Conservation (phyloP, 176 grass and related monocot genomes). For the Oryza glumipatula region DNA sequence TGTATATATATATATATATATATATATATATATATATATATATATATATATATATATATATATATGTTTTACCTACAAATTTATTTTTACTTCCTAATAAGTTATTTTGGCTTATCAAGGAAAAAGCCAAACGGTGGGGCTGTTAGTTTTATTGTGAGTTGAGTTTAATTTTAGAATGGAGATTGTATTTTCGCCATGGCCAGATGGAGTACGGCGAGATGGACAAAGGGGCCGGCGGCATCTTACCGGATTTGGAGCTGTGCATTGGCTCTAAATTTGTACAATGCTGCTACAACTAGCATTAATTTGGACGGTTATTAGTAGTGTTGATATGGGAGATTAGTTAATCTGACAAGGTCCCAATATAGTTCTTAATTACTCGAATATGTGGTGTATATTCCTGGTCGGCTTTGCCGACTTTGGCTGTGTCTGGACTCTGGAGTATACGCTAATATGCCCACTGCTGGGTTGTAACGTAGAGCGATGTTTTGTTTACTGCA, state of each 20-base stretch:
- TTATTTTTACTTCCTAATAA: too few species aligned
- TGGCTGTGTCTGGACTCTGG: not conserved
- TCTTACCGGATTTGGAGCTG: not conserved
- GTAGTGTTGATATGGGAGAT: not conserved
- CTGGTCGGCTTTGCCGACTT: not conserved
- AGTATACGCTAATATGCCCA: not conserved
- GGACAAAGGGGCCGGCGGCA: not conserved
- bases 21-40: too few species aligned
- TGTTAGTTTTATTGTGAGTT: too few species aligned
- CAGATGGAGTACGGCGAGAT: not conserved
- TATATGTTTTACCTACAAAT: too few species aligned
- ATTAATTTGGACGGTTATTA: not conserved
- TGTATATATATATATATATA: too few species aligned
- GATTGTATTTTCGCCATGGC: too few species aligned
- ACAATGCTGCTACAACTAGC: not conserved
- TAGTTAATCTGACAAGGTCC: not conserved
- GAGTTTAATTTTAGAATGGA: too few species aligned
- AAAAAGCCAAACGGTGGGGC: too few species aligned
- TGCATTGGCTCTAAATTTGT: not conserved
- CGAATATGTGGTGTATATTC: not conserved
- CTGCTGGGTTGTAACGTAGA: not conserved
- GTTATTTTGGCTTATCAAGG: too few species aligned
- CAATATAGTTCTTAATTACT: too few species aligned
- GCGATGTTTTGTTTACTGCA: not conserved
- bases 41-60: too few species aligned